A percentile compares a stretch with the other conserved stretches of the same genome.
Conservation (phyloP, 2,329 filamentous ascomycete genomes). For the Claviceps citrina region DNA sequence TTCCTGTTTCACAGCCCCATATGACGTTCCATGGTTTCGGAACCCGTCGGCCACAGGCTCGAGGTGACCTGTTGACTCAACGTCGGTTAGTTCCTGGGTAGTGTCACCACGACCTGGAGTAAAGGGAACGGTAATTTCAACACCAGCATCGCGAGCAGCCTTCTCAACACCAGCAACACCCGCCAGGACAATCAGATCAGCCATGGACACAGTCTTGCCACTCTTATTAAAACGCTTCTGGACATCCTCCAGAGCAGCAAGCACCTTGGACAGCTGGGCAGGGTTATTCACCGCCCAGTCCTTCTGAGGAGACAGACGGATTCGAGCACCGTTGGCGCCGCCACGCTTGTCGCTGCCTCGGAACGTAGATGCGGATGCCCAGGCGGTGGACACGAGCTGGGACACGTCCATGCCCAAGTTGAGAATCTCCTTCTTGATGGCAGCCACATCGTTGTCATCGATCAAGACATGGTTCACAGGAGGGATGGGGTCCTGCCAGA, state of each 20-base stretch:
- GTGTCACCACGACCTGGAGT: conserved; percentile 58
- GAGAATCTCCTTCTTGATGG: conserved; percentile 55
- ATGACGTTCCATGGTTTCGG: conserved; percentile 60
- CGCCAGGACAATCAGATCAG: conserved; percentile 64
- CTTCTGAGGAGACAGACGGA: conserved; percentile 56
- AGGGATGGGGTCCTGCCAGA: conserved; percentile 65
- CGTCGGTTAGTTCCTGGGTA: conserved; percentile 55
- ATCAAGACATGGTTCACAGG: conserved; percentile 40
- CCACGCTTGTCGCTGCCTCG: conserved; percentile 67
- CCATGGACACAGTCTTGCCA: conserved; percentile 61
- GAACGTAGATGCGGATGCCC: conserved; percentile 57
- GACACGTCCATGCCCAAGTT: conserved; percentile 41
- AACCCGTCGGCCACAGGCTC: conserved; percentile 60
- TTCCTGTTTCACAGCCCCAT: conserved; percentile 46
- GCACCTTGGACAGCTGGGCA: conserved; percentile 43
- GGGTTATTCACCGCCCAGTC: conserved; percentile 66
- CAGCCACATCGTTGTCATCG: conserved; percentile 44
- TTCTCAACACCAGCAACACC: conserved; percentile 58
- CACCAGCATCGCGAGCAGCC: conserved; percentile 36
- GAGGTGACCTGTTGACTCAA: conserved; percentile 46
- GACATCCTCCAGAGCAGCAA: conserved; percentile 45
- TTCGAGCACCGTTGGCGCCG: conserved; percentile 66
- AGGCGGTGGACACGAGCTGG: conserved; percentile 51
- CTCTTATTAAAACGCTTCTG: conserved; percentile 52
- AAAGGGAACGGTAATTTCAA: conserved; percentile 49